Evolutionary conservation across 2,329 filamentous ascomycete genomes (phyloP), one percentile per base, ranked within the genome.

Genomic region (Trichoderma pleuroti): DNA sequence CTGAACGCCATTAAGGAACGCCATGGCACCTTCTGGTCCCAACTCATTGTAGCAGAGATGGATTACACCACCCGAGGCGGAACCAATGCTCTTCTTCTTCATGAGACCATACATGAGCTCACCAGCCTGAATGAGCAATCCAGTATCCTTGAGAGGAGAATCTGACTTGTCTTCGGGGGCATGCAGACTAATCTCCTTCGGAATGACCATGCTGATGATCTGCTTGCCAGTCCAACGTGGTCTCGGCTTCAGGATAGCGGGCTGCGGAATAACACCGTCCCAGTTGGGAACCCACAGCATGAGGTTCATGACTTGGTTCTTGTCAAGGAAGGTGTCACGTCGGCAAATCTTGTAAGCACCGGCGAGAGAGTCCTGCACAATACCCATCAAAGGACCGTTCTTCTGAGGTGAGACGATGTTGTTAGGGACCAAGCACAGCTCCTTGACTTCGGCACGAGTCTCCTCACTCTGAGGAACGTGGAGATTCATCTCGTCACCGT

Each of bases 401-500:
- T 94, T 91, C 82, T 99, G 96, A 5, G 96, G 96, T 2, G 97
- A 99, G 11, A 99, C 97, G 77, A 99, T 98, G 81, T 99, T 98
- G 76, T 96, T 88, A 0, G 96, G 96, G n/a, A 99, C 96, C 87
- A 98, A 92, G 81, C 95, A 98, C 16, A 99, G 88, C 79, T 98
- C 92, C 81, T 90, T 93, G 76, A 99, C 90, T 81, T 99, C 96
- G 59, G 97, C 94, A 72, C 96, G 92, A 39, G 97, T 97, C 82
- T 99, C 97, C 79, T 99, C 94, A 46, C 93, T 96, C 79, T 99
- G 96, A 5, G 96, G 97, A 66, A 99, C 97, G 87, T 99, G 96
- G 84, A 99, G 89, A 80, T 99, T 99, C 96, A 99, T 99, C 83
- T 99, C 96, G 81, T 99, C 96, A 83, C 96, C 96, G 79, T 99